phyloP scores from a whole-genome alignment of 2,329 filamentous ascomycete species.

The Clathrospora elynae region DNA sequence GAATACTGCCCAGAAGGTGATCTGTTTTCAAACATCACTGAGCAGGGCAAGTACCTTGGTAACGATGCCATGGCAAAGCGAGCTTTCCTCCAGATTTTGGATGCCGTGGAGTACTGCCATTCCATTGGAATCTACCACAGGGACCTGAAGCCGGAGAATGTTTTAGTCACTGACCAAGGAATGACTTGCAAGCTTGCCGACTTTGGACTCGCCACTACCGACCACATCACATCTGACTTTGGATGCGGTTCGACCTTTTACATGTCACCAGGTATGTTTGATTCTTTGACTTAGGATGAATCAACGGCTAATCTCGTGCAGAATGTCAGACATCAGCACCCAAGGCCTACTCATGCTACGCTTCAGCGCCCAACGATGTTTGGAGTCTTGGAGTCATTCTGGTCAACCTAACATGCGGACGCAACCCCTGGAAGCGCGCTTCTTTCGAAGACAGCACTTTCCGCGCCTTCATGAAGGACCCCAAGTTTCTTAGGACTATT shows the following conservation, averaged over 20 bases:
- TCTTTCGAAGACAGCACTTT: conserved; percentile 94
- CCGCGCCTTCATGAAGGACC: conserved; percentile 82
- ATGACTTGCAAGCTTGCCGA: conserved; percentile 94
- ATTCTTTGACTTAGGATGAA: conserved; percentile 13
- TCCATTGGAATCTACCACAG: conserved; percentile 92
- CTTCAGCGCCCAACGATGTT: conserved; percentile 92
- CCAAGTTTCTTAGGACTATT: conserved; percentile 88
- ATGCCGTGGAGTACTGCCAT: conserved; percentile 96
- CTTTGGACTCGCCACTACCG: conserved; percentile 91
- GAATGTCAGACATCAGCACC: conserved; percentile 85
- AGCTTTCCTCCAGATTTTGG: conserved; percentile 92
- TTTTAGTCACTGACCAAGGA: conserved; percentile 86
- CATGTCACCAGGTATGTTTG: conserved; percentile 91
- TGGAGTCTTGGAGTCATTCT: conserved; percentile 98
- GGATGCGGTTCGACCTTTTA: conserved; percentile 98
- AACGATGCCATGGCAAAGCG: conserved; percentile 86
- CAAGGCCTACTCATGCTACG: conserved; percentile 76
- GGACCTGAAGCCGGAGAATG: conserved; percentile 98
- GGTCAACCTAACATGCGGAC: conserved; percentile 95
- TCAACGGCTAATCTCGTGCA: conserved; percentile 52
- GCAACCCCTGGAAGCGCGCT: conserved; percentile 98
- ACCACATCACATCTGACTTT: conserved; percentile 86
- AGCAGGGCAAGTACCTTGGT: conserved; percentile 88
- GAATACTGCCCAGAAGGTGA: conserved; percentile 98
- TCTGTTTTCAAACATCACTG: conserved; percentile 96